A percentile compares a stretch with the other conserved stretches of the same genome.
phyloP scores from a whole-genome alignment of 805 yeast genomes.

The Wickerhamiella slavikovae region DNA sequence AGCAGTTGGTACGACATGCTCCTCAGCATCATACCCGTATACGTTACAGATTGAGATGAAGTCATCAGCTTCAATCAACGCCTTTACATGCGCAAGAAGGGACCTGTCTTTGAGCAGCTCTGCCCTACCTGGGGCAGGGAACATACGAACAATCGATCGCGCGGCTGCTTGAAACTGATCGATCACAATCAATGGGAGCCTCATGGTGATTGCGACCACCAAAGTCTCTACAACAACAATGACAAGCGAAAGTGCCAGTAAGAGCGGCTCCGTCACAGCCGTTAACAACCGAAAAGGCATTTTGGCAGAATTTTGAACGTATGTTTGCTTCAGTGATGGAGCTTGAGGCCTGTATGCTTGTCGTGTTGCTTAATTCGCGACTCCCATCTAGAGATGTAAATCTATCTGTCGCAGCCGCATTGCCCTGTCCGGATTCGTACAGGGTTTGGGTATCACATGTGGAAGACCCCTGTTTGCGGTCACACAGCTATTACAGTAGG shows the following conservation, averaged over 20 bases:
- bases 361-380: too few relatives aligned
- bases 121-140: constrained; percentile 3
- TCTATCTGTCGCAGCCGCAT: too few relatives aligned
- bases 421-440: too few relatives aligned
- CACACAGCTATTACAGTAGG: too few relatives aligned
- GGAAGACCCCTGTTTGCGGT: too few relatives aligned
- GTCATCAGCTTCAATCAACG: constrained; percentile 6
- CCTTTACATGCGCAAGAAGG: constrained; percentile 3
- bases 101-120: constrained; percentile 3
- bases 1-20: constrained; percentile 52
- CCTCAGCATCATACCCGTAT: constrained; percentile 54
- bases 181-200: constrained; percentile 9
- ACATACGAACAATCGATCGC: constrained; percentile 5
- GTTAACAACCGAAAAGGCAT: too few relatives aligned
- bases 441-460: too few relatives aligned
- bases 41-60: constrained; percentile 46
- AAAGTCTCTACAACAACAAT: constrained; percentile 9
- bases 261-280: not conserved
- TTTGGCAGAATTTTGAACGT: too few relatives aligned
- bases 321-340: too few relatives aligned
- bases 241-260: constrained; percentile 6
- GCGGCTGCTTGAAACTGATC: constrained; percentile 5
- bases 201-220: constrained; percentile 9
- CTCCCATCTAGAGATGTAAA: too few relatives aligned
- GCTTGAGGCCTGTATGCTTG: too few relatives aligned